Evolutionary conservation across 1,284 basidiomycete species (phyloP).

Genomic region (Ganoderma meredithae): DNA sequence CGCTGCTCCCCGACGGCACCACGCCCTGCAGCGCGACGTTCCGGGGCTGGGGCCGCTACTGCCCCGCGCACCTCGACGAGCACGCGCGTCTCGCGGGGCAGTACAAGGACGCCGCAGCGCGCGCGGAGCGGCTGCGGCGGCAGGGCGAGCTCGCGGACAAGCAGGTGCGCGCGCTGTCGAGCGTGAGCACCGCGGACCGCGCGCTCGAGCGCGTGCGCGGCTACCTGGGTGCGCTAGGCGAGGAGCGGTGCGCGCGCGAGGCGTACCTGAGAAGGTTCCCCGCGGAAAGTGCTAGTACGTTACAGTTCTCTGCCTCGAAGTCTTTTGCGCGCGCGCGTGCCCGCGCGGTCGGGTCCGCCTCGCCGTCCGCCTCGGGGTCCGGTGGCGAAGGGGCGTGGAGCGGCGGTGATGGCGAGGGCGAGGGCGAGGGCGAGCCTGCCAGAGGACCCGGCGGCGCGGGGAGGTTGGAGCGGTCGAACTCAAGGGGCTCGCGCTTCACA

Average conservation of each 20-base stretch:
- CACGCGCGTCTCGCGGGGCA: conserved; percentile 17
- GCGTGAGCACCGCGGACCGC: conserved; percentile 10
- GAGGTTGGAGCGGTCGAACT: conserved; percentile 6
- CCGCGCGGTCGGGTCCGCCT: neutral
- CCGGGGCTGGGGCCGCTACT: conserved; percentile 21
- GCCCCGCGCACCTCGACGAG: conserved; percentile 20
- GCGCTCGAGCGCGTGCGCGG: conserved; percentile 16
- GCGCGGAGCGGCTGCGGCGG: conserved; percentile 18
- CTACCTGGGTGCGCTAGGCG: conserved; percentile 15
- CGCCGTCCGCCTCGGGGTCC: neutral
- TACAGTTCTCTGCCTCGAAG: neutral
- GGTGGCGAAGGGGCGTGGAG: neutral
- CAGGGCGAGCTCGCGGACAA: conserved; percentile 12
- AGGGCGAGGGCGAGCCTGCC: neutral
- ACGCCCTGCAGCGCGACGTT: conserved; percentile 22
- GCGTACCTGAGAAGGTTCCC: conserved; percentile 17
- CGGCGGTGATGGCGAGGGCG: neutral
- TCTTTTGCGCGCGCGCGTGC: neutral
- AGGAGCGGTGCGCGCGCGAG: conserved; percentile 11
- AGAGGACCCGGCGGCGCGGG: neutral
- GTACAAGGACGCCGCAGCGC: conserved; percentile 22
- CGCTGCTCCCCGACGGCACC: conserved; percentile 17
- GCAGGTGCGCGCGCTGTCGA: conserved; percentile 17
- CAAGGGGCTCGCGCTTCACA: conserved; percentile 1
- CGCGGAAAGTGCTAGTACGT: conserved; percentile 12